Conservation (phyloP, 257 asterid species). For the Knoxia roxburghii region DNA sequence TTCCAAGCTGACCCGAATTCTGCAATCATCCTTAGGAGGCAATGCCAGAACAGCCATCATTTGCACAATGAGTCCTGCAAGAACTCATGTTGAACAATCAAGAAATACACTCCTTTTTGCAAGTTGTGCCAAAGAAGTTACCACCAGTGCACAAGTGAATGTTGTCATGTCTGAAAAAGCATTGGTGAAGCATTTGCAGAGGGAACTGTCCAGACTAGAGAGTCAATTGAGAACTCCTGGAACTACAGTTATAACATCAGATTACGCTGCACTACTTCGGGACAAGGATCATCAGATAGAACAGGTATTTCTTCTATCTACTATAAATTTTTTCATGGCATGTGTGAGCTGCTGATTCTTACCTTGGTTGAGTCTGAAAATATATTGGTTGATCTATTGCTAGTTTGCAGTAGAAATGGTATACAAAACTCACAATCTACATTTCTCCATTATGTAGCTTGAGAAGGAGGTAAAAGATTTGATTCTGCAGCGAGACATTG, state of each 20-base stretch:
- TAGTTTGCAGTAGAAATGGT: neutral
- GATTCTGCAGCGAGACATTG: conserved; percentile 72
- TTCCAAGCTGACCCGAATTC: conserved; percentile 92
- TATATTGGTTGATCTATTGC: neutral
- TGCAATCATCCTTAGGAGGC: conserved; percentile 83
- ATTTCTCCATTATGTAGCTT: conserved; percentile 40
- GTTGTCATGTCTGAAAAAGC: conserved; percentile 89
- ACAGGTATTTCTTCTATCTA: conserved; percentile 41
- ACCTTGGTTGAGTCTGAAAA: neutral
- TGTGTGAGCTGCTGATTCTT: neutral
- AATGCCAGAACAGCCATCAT: conserved; percentile 87
- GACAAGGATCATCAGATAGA: conserved; percentile 79
- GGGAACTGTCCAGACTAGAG: conserved; percentile 69
- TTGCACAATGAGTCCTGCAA: conserved; percentile 94
- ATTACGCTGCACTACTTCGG: conserved; percentile 42
- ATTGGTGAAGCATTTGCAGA: conserved; percentile 76
- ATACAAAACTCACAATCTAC: neutral
- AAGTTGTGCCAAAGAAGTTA: conserved; percentile 94
- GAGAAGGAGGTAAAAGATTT: conserved; percentile 68
- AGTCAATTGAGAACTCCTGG: conserved; percentile 58
- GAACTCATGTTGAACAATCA: conserved; percentile 85
- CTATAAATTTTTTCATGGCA: neutral
- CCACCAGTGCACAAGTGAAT: conserved; percentile 77
- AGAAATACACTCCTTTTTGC: conserved; percentile 97
- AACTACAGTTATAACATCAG: conserved; percentile 30